These are phyloP conservation scores for Wickerhamomyces subpelliculosus DNA, from an alignment of 805 yeast genomes.

Conservation along the genomic window DNA sequence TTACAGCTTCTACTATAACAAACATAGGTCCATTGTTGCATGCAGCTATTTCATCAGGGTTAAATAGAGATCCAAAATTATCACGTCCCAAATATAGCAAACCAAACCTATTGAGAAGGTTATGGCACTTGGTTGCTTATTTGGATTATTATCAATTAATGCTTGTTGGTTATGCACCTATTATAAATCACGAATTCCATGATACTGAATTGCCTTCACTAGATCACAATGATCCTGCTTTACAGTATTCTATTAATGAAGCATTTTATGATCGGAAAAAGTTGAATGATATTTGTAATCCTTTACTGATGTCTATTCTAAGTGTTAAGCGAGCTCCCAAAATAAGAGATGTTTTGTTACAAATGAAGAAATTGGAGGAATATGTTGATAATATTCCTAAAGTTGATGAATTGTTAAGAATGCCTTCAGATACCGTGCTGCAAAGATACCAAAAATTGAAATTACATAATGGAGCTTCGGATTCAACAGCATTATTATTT, in stretches of 20 bases:
- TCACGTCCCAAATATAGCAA: background rate
- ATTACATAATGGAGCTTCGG: conserved; percentile 5
- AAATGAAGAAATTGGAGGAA: conserved; percentile 9
- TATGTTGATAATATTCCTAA: conserved; percentile 1
- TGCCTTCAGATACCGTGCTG: conserved; percentile 11
- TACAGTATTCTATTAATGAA: conserved; percentile 15
- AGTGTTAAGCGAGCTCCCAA: conserved; percentile 14
- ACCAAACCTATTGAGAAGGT: conserved; percentile 14
- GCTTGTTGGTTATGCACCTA: conserved; percentile 16
- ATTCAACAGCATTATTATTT: conserved; percentile 9
- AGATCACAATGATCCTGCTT: conserved; percentile 14
- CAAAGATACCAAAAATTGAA: conserved; percentile 12
- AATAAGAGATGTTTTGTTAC: conserved; percentile 5
- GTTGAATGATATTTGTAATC: conserved; percentile 9
- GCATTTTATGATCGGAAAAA: conserved; percentile 9
- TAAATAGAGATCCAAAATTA: conserved; percentile 17
- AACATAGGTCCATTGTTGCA: conserved; percentile 17
- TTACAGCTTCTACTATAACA: background rate
- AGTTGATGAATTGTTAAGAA: conserved; percentile 11
- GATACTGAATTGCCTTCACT: conserved; percentile 20
- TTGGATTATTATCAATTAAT: conserved; percentile 16
- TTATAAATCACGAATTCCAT: conserved; percentile 13
- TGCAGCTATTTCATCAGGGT: conserved; percentile 14
- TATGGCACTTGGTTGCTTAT: conserved; percentile 17
- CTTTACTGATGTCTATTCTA: conserved; percentile 12